phyloP scores from a whole-genome alignment of 495 filamentous ascomycete genomes.

The Podospora appendiculata region DNA sequence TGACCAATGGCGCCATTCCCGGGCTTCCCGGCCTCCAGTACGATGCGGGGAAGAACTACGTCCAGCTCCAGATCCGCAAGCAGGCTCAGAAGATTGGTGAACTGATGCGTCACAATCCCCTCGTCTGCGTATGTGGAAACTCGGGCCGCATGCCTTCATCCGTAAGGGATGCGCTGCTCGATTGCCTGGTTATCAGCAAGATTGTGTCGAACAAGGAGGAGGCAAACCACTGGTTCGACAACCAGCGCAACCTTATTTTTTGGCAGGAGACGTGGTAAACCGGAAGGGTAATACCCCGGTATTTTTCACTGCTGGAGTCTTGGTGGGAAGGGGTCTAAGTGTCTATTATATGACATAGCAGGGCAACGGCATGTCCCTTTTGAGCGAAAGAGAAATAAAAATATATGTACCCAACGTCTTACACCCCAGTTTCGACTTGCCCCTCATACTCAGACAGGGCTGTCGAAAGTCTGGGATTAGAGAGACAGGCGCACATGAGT shows the following conservation, averaged over 20 bases:
- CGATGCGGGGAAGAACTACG: constrained; percentile 63
- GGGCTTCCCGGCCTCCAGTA: constrained; percentile 5
- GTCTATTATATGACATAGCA: too few species aligned
- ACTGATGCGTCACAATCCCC: constrained; percentile 33
- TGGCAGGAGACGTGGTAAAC: constrained; percentile 44
- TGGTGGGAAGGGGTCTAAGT: too few species aligned
- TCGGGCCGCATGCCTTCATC: constrained; percentile 80
- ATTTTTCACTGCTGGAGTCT: too few species aligned
- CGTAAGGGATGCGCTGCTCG: constrained; percentile 73
- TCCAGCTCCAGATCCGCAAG: constrained; percentile 73
- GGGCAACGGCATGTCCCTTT: too few species aligned
- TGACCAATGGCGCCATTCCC: not conserved
- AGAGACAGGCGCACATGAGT: too few species aligned
- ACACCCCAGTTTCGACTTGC: too few species aligned
- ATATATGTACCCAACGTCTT: too few species aligned
- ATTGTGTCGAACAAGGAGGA: constrained; percentile 15
- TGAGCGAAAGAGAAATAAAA: too few species aligned
- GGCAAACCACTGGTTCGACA: constrained; percentile 23
- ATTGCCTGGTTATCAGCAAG: constrained; percentile 45
- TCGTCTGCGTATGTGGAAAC: constrained; percentile 71
- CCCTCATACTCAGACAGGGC: too few species aligned
- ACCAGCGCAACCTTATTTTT: constrained; percentile 12
- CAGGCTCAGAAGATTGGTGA: constrained; percentile 50
- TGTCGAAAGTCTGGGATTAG: too few species aligned
- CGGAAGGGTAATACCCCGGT: too few species aligned